phyloP scores from a whole-genome alignment of 2,329 filamentous ascomycete genomes.

The Calonectria leucothoes region DNA sequence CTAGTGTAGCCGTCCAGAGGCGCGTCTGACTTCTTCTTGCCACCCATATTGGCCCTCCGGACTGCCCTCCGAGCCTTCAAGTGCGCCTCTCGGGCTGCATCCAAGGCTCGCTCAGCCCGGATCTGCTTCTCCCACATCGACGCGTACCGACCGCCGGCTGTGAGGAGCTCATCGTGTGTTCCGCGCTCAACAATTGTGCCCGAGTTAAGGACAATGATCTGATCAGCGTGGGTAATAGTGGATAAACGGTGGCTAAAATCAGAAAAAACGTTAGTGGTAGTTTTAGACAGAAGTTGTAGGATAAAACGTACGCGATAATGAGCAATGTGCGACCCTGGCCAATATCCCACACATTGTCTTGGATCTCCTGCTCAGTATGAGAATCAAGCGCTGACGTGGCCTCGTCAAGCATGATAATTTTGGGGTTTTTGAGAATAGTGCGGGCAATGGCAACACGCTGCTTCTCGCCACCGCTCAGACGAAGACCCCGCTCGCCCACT shows the following conservation, averaged over 20 bases:
- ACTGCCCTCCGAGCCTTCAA: conserved; percentile 51
- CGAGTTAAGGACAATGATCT: conserved; percentile 82
- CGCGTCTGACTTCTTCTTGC: conserved; percentile 53
- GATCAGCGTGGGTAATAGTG: conserved; percentile 86
- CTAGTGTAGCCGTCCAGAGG: conserved; percentile 59
- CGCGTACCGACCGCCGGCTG: conserved; percentile 77
- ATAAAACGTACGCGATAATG: conserved; percentile 82
- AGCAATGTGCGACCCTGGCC: conserved; percentile 90
- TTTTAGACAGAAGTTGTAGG: neutral
- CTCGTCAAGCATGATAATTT: conserved; percentile 93
- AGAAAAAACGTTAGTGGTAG: conserved; percentile 32
- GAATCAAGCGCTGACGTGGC: conserved; percentile 92
- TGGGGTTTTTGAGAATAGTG: conserved; percentile 91
- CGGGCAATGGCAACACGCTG: conserved; percentile 94
- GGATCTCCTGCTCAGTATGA: conserved; percentile 93
- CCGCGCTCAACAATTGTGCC: conserved; percentile 84
- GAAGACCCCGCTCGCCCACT: conserved; percentile 89
- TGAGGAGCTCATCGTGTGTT: conserved; percentile 81
- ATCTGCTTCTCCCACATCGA: conserved; percentile 94
- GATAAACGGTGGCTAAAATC: conserved; percentile 77
- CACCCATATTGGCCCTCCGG: conserved; percentile 62
- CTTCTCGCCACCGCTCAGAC: conserved; percentile 91
- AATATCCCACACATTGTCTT: conserved; percentile 84
- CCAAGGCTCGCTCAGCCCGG: conserved; percentile 74
- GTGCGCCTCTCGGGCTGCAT: conserved; percentile 50